Conservation (phyloP, 2,329 filamentous ascomycete genomes). For the Hypoxylon sp. region DNA sequence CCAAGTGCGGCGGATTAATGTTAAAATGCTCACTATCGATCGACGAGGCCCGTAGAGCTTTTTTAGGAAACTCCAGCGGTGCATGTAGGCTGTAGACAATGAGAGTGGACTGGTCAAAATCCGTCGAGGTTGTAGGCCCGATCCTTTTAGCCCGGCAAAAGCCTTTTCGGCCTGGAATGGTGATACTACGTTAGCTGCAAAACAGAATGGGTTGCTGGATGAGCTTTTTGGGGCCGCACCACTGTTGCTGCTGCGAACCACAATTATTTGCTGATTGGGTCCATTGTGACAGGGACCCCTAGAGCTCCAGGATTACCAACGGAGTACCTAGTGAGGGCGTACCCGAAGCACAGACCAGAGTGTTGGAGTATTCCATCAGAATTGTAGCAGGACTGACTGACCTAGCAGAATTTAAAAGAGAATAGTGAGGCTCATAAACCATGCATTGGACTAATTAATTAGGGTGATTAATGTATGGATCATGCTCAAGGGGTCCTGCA, state of each 20-base stretch:
- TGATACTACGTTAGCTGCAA: slow-evolving; percentile 48
- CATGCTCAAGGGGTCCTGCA: slow-evolving; percentile 17
- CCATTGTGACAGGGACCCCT: slow-evolving; percentile 36
- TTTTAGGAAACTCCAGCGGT: slow-evolving; percentile 34
- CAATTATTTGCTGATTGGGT: slow-evolving; percentile 41
- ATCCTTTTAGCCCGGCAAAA: slow-evolving; percentile 46
- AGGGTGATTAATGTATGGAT: slow-evolving; percentile 22
- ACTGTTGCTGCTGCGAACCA: slow-evolving; percentile 34
- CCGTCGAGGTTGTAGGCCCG: slow-evolving; percentile 42
- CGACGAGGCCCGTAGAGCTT: slow-evolving; percentile 33
- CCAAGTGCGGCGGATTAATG: slow-evolving; percentile 31
- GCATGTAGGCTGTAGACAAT: slow-evolving; percentile 25
- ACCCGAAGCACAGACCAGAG: slow-evolving; percentile 39
- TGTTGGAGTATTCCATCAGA: slow-evolving; percentile 29
- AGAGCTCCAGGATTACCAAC: slow-evolving; percentile 31
- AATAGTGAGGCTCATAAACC: slow-evolving; percentile 33
- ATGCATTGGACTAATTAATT: slow-evolving; percentile 29
- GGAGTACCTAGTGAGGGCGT: slow-evolving; percentile 16
- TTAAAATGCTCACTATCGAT: slow-evolving; percentile 40
- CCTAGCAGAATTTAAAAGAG: slow-evolving; percentile 2
- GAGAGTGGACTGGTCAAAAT: slow-evolving; percentile 28
- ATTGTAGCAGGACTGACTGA: slow-evolving; percentile 22
- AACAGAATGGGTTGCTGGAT: slow-evolving; percentile 41
- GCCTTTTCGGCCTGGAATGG: slow-evolving; percentile 34
- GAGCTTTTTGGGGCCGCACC: slow-evolving; percentile 38